These are phyloP conservation scores for Metschnikowia chrysomelidarum DNA, from an alignment of 805 yeast species.

Conservation along the genomic window DNA sequence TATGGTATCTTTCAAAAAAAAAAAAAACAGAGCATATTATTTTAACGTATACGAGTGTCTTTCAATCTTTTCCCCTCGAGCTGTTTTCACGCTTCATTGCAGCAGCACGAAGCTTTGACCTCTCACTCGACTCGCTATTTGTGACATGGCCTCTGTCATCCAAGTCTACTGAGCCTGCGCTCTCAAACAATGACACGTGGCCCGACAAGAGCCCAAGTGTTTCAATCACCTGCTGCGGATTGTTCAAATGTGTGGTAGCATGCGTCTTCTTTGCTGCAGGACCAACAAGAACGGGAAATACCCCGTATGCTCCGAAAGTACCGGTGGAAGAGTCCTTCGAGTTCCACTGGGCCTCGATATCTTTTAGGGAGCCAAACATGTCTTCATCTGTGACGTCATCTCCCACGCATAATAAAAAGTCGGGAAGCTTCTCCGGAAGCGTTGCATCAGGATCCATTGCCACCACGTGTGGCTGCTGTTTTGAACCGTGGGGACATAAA, in stretches of 20 bases:
- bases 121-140: constrained; percentile 43
- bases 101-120: constrained; percentile 37
- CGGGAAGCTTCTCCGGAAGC: constrained; percentile 57
- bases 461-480: constrained; percentile 40
- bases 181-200: constrained; percentile 73
- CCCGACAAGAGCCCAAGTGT: constrained; percentile 79
- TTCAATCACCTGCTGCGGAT: constrained; percentile 81
- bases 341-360: constrained; percentile 56
- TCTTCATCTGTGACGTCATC: constrained; percentile 98
- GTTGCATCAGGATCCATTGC: constrained; percentile 24
- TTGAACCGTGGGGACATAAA: constrained; percentile 56
- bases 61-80: constrained; percentile 3
- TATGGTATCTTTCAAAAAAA: too few relatives aligned
- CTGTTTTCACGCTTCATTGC: constrained; percentile 13
- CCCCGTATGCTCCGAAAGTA: constrained; percentile 53
- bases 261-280: constrained; percentile 84
- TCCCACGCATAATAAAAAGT: constrained; percentile 86
- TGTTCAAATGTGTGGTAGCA: constrained; percentile 81
- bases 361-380: constrained; percentile 80
- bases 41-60: too few relatives aligned
- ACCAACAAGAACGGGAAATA: constrained; percentile 88
- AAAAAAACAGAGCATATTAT: too few relatives aligned
- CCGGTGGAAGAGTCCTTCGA: constrained; percentile 41
- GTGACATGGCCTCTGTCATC: constrained; percentile 75
- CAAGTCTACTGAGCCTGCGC: constrained; percentile 70